Conservation (phyloP, 176 grass and related monocot species). For the Lolium multiflorum region DNA sequence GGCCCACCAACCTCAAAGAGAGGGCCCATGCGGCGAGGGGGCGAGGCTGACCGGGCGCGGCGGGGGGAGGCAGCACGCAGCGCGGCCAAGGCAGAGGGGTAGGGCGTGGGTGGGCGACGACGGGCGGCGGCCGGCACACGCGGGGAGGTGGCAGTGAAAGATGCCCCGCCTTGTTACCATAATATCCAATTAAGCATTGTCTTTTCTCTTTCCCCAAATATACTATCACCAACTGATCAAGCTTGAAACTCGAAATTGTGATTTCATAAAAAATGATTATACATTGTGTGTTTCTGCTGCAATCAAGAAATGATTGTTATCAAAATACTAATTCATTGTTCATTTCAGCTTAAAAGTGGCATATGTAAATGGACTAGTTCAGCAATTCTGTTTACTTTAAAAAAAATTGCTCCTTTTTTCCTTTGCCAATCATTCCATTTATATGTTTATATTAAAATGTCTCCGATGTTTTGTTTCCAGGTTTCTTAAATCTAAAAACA, state of each 20-base stretch:
- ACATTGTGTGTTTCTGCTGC: not conserved
- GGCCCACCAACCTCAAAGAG: not conserved
- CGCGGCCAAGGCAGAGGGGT: not conserved
- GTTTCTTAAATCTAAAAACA: not conserved
- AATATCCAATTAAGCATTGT: too few relatives aligned
- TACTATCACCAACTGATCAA: not conserved
- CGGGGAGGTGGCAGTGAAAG: not conserved
- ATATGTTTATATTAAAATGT: not conserved
- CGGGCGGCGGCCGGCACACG: too few relatives aligned
- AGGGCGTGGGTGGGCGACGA: too few relatives aligned
- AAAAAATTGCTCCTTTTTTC: not conserved
- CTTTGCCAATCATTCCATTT: not conserved
- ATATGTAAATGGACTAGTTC: not conserved
- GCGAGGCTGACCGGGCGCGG: not conserved
- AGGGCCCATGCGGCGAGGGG: rapidly evolving
- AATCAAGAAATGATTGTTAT: not conserved
- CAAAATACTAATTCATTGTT: not conserved
- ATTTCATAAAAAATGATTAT: too few relatives aligned
- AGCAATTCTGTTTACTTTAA: not conserved
- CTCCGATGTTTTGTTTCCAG: not conserved
- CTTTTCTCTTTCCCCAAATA: not conserved
- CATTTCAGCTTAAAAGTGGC: not conserved
- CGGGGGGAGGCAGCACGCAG: not conserved
- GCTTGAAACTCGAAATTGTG: not conserved
- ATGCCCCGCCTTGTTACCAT: too few relatives aligned